A percentile compares a stretch with the other conserved stretches of the same genome.
phyloP scores from a whole-genome alignment of 2,329 filamentous ascomycete species.

The Microthyrium microscopicum region DNA sequence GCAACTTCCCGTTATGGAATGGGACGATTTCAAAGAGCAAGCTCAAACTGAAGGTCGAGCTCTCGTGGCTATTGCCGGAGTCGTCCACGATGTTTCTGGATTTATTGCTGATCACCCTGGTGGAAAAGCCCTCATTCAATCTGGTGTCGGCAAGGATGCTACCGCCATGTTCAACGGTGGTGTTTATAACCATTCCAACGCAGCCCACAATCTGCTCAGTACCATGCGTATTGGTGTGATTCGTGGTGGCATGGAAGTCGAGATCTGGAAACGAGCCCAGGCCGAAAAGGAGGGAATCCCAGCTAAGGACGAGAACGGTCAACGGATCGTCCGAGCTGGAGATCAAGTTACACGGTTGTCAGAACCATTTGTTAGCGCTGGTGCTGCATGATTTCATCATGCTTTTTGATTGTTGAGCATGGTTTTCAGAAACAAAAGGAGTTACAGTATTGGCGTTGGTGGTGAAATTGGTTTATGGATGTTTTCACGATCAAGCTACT shows the following conservation, averaged over 20 bases:
- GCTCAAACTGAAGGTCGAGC: conserved; percentile 23
- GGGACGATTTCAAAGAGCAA: conserved; percentile 27
- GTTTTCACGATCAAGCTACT: no score
- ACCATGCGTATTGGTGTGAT: conserved; percentile 27
- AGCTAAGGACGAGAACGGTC: conserved; percentile 63
- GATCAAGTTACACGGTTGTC: conserved; percentile 70
- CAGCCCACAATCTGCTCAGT: conserved; percentile 25
- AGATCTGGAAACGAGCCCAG: conserved; percentile 28
- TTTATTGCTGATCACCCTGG: conserved; percentile 28
- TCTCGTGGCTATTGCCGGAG: conserved; percentile 24
- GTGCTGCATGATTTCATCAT: conserved; percentile 44
- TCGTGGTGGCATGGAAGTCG: conserved; percentile 25
- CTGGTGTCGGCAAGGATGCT: conserved; percentile 26
- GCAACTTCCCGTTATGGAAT: conserved; percentile 26
- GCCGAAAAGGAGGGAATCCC: conserved; percentile 54
- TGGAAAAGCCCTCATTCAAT: conserved; percentile 25
- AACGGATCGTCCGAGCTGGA: conserved; percentile 73
- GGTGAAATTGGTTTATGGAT: background rate
- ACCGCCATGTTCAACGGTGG: conserved; percentile 28
- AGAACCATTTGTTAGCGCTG: conserved; percentile 65
- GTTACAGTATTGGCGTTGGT: background rate
- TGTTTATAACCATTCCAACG: conserved; percentile 26
- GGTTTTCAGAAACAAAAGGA: no score
- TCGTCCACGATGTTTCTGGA: conserved; percentile 25
- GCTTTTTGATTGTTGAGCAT: background rate